Base-by-base conservation (phyloP, 1,284 basidiomycete genomes). In the Pseudozyma sp. region DNA sequence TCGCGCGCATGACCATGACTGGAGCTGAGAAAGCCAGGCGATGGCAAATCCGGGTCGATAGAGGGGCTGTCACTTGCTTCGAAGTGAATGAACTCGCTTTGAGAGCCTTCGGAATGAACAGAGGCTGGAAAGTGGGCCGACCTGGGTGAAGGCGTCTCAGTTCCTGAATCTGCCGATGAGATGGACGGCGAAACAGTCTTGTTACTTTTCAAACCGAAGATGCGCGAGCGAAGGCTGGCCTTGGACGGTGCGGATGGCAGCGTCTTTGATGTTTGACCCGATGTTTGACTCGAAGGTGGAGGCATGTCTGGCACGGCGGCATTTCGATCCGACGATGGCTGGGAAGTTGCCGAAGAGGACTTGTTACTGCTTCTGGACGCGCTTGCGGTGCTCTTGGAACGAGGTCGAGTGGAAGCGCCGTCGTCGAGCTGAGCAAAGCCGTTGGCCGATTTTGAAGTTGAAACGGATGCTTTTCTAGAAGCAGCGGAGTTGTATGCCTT, bases 151-250 rank as follows among this genome's bases (percentile, higher is more conserved):
- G 67, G 56, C 11, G 57, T 63, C 9, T 70, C 56, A 25, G 55
- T 59, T 19, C 54, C 59, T 40, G 63, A 63, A 13, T 63, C 63
- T 14, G 57, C 34, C 13, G 67, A 57, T 11, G 67, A 59, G 0
- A 59, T 31, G 10, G 67, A 55, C 7, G 55, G 49, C 39, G 67
- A 59, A 12, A 57, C 59, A 12, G 14, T 40, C 31, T 68, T 67
- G 25, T 44, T n/a, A 11, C 47, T 31, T 39, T 68, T 76, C 40
- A 56, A 21, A n/a, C 74, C 74, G 21, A 76, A 76, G 34, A 76
- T 59, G 47, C 74, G 57, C 2, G 65, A 57, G 19, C 70, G 61
- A 7, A 76, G 62, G 55, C 74, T 69, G 36, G 51, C 50, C 36
- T 72, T 76, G 18, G 73, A 53, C 2, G 67, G 42, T 10, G 40